A percentile compares a stretch with the other conserved stretches of the same genome.
Evolutionary conservation across 2,329 filamentous ascomycete genomes (phyloP).

Genomic region (Orbilia ellipsospora): DNA sequence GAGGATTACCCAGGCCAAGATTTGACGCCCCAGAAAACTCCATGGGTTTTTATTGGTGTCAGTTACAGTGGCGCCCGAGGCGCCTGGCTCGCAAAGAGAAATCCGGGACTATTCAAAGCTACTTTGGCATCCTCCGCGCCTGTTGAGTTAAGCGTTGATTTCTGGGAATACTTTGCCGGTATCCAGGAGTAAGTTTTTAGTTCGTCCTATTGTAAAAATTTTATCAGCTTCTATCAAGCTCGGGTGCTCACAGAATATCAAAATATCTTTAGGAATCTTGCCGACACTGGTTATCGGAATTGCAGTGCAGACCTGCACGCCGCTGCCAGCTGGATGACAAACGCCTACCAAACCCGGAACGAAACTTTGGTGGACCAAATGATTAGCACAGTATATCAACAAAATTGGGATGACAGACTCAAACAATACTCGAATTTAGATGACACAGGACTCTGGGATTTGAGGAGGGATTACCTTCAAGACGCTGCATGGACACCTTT

Average conservation of each 20-base stretch:
- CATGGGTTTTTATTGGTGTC: conserved; percentile 53
- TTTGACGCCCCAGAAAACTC: conserved; percentile 54
- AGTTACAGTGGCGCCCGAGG: conserved; percentile 58
- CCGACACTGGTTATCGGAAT: conserved; percentile 39
- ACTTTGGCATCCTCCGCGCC: conserved; percentile 57
- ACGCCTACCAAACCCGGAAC: conserved; percentile 57
- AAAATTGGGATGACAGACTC: conserved; percentile 30
- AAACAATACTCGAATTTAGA: conserved; percentile 3
- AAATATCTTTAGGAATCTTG: conserved; percentile 23
- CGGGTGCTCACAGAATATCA: not conserved
- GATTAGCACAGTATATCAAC: conserved; percentile 57
- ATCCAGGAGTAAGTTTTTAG: conserved; percentile 59
- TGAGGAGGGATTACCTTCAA: conserved; percentile 38
- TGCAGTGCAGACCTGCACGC: conserved; percentile 56
- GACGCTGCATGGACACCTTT: conserved; percentile 57
- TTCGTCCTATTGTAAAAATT: too few species aligned
- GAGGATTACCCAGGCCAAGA: conserved; percentile 58
- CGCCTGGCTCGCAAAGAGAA: conserved; percentile 57
- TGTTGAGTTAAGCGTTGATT: conserved; percentile 61
- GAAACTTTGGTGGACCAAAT: conserved; percentile 62
- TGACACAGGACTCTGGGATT: conserved; percentile 33
- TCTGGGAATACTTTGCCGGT: conserved; percentile 63
- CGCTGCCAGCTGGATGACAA: conserved; percentile 48
- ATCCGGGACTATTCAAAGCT: conserved; percentile 57
- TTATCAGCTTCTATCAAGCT: too few species aligned